Conservation (phyloP, 257 asterid species). For the Solanum sitiens region DNA sequence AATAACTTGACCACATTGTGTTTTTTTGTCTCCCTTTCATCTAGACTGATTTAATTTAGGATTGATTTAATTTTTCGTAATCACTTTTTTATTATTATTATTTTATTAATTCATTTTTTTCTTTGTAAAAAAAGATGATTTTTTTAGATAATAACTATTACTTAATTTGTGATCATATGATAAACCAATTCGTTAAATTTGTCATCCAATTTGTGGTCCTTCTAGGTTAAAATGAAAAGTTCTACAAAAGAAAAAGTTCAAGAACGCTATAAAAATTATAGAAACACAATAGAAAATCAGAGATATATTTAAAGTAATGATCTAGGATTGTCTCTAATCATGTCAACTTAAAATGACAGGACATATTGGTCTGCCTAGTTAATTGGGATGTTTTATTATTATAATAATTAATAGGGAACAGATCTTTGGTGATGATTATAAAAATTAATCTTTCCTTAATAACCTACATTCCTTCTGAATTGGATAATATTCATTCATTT, state of each 20-base stretch:
- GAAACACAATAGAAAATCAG: background rate
- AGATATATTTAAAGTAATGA: background rate
- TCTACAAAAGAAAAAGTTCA: background rate
- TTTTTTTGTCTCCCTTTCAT: background rate
- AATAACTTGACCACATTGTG: background rate
- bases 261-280: background rate
- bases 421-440: background rate
- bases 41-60: no score
- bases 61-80: background rate
- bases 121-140: no score
- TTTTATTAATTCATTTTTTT: no score
- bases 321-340: background rate
- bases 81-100: no score
- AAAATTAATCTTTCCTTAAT: background rate
- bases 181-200: no score
- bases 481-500: background rate
- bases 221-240: background rate
- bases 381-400: background rate
- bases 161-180: background rate
- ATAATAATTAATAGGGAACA: background rate
- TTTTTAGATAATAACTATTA: no score
- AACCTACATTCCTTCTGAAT: background rate
- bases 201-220: background rate
- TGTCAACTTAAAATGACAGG: background rate
- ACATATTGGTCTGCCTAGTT: background rate